Percentiles rank a stretch among this genome's conserved stretches.
These are phyloP conservation scores for Cichorium intybus DNA, from an alignment of 140 eudicot species.

Conservation along the genomic window DNA sequence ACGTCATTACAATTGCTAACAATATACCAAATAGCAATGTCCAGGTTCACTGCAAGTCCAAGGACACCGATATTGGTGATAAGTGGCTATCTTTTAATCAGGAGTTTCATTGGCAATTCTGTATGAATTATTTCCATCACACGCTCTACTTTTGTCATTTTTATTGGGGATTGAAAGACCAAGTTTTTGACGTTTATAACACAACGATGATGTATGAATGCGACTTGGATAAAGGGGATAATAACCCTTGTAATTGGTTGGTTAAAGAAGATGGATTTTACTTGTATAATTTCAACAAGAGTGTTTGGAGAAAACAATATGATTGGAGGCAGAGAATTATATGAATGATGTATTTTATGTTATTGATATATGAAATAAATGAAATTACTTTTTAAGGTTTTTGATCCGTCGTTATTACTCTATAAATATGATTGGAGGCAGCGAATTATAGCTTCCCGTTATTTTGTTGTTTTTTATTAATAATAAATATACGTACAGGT, in stretches of 20 bases:
- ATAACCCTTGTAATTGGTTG: not conserved
- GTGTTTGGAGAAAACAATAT: too few relatives aligned
- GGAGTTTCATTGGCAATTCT: not conserved
- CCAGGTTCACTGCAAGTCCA: not conserved
- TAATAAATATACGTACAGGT: slow-evolving; percentile 39
- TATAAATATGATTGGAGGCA: too few relatives aligned
- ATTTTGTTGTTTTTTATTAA: too few relatives aligned
- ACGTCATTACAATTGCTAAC: not conserved
- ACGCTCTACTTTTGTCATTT: not conserved
- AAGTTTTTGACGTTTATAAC: not conserved
- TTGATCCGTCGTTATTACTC: too few relatives aligned
- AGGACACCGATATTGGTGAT: not conserved
- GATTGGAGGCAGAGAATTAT: too few relatives aligned
- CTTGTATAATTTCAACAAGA: not conserved
- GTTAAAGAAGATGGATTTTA: not conserved
- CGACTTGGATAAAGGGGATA: not conserved
- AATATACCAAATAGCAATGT: not conserved
- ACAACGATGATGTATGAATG: not conserved
- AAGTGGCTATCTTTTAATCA: not conserved
- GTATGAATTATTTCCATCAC: not conserved
- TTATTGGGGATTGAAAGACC: too few relatives aligned
- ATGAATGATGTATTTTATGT: not conserved
- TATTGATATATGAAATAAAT: too few relatives aligned
- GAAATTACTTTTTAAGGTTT: too few relatives aligned
- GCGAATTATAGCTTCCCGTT: too few relatives aligned